Conservation (phyloP, 176 grass and related monocot genomes). For the Musa troglodytarum region DNA sequence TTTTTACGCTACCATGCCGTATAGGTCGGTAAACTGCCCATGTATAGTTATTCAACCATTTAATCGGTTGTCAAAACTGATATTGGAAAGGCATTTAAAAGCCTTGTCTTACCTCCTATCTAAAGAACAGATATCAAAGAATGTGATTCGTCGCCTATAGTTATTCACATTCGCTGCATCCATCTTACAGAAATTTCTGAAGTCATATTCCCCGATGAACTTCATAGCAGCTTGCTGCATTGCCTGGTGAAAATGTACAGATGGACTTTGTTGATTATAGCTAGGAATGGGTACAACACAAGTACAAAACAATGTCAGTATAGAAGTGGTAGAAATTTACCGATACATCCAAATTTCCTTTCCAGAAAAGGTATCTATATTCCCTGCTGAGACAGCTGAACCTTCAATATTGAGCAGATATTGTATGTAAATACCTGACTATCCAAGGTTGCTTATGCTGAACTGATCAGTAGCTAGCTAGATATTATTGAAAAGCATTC, state of each 20-base stretch:
- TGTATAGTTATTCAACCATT: too few species aligned
- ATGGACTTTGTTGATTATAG: not conserved
- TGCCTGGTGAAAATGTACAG: constrained; percentile 42
- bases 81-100: too few species aligned
- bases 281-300: constrained; percentile 1
- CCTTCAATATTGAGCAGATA: constrained; percentile 32
- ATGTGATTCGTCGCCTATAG: constrained; percentile 60
- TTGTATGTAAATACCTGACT: too few species aligned
- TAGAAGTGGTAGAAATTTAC: constrained; percentile 29
- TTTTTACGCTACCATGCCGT: too few species aligned
- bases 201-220: constrained; percentile 86
- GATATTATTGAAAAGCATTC: too few species aligned
- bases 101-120: constrained; percentile 37
- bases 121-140: constrained; percentile 64
- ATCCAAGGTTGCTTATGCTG: too few species aligned
- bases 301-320: constrained; percentile 14
- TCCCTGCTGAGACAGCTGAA: constrained; percentile 86
- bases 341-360: constrained; percentile 49
- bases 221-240: constrained; percentile 69
- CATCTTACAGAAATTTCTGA: constrained; percentile 99
- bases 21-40: too few species aligned
- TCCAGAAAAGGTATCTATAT: constrained; percentile 96
- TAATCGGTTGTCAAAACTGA: too few species aligned
- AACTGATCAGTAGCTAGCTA: too few species aligned
- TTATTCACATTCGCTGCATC: constrained; percentile 91